Percentiles rank a stretch among this genome's conserved stretches.
Conservation (phyloP, 163 green algal species). For the Smithsoniella earleae region DNA sequence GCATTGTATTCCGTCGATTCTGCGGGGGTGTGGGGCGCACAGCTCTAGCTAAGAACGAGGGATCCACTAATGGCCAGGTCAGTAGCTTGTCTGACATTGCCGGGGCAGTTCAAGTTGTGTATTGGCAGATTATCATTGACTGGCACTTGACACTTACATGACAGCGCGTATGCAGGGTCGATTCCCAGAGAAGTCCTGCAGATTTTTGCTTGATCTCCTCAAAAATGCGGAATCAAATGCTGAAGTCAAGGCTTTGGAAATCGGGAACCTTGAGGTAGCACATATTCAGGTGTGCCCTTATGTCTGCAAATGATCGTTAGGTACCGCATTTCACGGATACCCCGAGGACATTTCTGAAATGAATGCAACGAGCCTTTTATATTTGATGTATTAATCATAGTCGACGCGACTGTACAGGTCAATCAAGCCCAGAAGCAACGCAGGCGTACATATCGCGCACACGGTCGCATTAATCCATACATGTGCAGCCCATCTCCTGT, state of each 20-base stretch:
- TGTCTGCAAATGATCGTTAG: neutral
- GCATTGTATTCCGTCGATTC: constrained; percentile 91
- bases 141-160: neutral
- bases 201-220: constrained; percentile 93
- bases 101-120: neutral
- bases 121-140: neutral
- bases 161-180: constrained; percentile 59
- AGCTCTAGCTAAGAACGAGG: constrained; percentile 93
- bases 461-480: constrained; percentile 99
- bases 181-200: constrained; percentile 90
- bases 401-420: constrained; percentile 40
- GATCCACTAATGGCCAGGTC: constrained; percentile 68
- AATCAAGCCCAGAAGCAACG: constrained; percentile 92
- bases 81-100: neutral
- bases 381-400: neutral
- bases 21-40: constrained; percentile 85
- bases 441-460: constrained; percentile 93
- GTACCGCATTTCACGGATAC: neutral
- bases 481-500: constrained; percentile 92
- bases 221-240: constrained; percentile 99
- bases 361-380: neutral
- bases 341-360: too few species aligned
- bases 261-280: constrained; percentile 77
- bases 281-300: constrained; percentile 73
- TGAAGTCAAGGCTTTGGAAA: constrained; percentile 95